These are phyloP conservation scores for Tetrapisispora fleetii DNA, from an alignment of 805 yeast genomes.

Conservation along the genomic window DNA sequence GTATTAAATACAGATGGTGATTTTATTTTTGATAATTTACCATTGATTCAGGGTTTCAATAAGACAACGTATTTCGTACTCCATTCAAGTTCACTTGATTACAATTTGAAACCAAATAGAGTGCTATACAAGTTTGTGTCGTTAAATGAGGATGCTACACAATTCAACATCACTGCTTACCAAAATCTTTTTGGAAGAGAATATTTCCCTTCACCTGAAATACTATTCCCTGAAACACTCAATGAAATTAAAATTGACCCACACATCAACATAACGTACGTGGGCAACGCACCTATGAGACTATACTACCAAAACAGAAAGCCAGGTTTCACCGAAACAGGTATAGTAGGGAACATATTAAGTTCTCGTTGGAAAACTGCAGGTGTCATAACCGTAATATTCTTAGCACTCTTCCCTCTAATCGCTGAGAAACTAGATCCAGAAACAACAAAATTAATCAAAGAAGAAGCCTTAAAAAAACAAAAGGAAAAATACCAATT, in stretches of 20 bases:
- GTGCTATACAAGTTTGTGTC: constrained; percentile 17
- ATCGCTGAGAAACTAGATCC: constrained; percentile 34
- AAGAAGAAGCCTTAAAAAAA: constrained; percentile 22
- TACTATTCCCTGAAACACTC: constrained; percentile 23
- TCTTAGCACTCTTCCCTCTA: constrained; percentile 26
- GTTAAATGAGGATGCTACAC: constrained; percentile 11
- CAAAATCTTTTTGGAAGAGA: constrained; percentile 28
- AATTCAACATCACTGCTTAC: constrained; percentile 13
- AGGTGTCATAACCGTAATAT: constrained; percentile 22
- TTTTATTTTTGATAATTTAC: constrained; percentile 22
- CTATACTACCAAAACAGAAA: constrained; percentile 28
- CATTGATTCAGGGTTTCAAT: constrained; percentile 18
- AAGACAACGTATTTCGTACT: constrained; percentile 23
- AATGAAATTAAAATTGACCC: constrained; percentile 15
- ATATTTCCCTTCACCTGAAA: constrained; percentile 27
- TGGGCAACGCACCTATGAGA: constrained; percentile 24
- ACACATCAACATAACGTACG: constrained; percentile 7
- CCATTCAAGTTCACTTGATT: constrained; percentile 22
- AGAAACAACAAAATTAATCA: constrained; percentile 30
- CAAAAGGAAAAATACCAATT: constrained; percentile 19
- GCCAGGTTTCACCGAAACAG: constrained; percentile 27
- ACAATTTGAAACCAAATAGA: constrained; percentile 28
- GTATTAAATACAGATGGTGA: constrained; percentile 16
- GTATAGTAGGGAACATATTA: constrained; percentile 30
- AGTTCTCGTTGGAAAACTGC: constrained; percentile 32